Base-by-base conservation (phyloP, 495 filamentous ascomycete genomes). In the Extremus antarcticus region DNA sequence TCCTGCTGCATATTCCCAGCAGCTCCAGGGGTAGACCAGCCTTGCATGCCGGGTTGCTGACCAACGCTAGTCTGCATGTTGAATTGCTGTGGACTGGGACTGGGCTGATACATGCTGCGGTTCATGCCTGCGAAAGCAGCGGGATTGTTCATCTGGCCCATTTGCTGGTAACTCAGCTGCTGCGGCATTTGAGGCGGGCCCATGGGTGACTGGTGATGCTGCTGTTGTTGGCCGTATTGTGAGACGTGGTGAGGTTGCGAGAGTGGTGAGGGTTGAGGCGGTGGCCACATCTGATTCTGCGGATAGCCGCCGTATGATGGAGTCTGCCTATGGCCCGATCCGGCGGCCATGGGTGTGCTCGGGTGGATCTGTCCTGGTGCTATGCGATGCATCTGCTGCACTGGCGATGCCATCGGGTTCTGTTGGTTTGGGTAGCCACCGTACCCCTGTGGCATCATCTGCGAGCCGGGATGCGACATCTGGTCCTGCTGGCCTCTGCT, bases 171-270 rank as follows among this genome's bases (percentile, higher is more conserved):
- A 19, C 52, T 53, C 52, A 69, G 65, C 15, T 73, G 71, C 20
- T 84, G 84, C 24, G 79, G 82, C 16, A 83, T 72, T 55, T 82
- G 82, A 23, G 80, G 76, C 25, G 78, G 74, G 7, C 74, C 77
- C 35, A 81, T 79, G 29, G 82, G 78, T 21, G 79, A 74, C 23
- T 54, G 55, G 17, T 62, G 51, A 16, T 75, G 74, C 48, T 79
- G 76, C 38, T 70, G 65, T 50, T 70, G 71, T 50, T 70, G 71
- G 25, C 61, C 67, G 51, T 75, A 72, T 51, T 74, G 73, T 41
- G 68, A 67, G 53, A 71, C 58, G 39, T 70, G 66, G 49, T 71
- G 70, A 29, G 69, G 65, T 51, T 73, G 73, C 0, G 70, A 64
- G 16, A 75, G 56, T 22, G 74, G 80, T 3, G 78, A 78, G 19